Conservation (phyloP, 164 flowering plant species). For the Berberis vulgaris region DNA sequence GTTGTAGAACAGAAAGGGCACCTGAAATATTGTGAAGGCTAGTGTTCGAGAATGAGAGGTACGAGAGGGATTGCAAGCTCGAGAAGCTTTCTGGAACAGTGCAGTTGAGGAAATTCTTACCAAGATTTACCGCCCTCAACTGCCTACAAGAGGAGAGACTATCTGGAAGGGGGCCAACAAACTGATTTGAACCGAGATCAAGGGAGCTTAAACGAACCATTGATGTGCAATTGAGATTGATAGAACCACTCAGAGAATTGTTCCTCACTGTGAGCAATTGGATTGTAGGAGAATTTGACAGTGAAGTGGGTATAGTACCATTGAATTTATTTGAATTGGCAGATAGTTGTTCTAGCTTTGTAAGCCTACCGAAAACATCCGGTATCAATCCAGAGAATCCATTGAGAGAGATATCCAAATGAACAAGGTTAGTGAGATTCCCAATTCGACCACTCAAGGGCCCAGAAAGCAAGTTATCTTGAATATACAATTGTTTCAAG, state of each 20-base stretch:
- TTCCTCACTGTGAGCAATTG: conserved; percentile 38
- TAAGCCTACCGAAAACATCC: conserved; percentile 28
- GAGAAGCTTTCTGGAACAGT: conserved; percentile 48
- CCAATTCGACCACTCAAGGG: conserved; percentile 28
- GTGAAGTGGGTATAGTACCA: conserved; percentile 41
- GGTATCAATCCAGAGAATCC: conserved; percentile 44
- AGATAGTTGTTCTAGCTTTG: conserved; percentile 21
- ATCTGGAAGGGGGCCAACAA: conserved; percentile 37
- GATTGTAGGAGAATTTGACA: conserved; percentile 40
- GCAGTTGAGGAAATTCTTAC: conserved; percentile 37
- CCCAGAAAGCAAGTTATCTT: conserved; percentile 36
- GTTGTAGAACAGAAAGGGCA: conserved; percentile 41
- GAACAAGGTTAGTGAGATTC: conserved; percentile 40
- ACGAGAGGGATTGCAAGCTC: conserved; percentile 32
- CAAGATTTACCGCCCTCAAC: conserved; percentile 43
- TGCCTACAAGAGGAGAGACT: conserved; percentile 36
- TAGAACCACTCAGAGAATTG: conserved; percentile 41
- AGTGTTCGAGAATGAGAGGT: conserved; percentile 43
- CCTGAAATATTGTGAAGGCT: conserved; percentile 37
- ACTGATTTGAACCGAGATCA: conserved; percentile 43
- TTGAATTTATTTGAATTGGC: conserved; percentile 39
- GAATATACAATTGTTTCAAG: conserved; percentile 23
- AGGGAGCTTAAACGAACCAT: conserved; percentile 38
- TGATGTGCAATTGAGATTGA: conserved; percentile 41
- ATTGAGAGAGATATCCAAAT: conserved; percentile 47